Conservation (phyloP, 805 yeast species). For the Scheffersomyces coipomensis region DNA sequence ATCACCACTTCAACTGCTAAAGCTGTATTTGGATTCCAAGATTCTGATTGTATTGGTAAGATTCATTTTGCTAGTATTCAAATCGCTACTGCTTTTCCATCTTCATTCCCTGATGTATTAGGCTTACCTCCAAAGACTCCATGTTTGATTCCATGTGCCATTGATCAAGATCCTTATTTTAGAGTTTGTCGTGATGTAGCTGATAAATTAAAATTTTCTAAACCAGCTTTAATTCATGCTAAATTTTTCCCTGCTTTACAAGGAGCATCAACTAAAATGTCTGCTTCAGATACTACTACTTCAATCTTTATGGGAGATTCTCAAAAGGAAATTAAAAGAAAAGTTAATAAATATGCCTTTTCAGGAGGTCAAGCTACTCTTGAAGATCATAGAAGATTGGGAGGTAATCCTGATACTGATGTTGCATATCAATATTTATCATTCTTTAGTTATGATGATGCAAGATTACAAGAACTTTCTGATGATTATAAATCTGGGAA, state of each 20-base stretch:
- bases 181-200: conserved; percentile 98
- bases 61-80: conserved; percentile 94
- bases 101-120: conserved; percentile 90
- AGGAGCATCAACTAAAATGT: conserved; percentile 95
- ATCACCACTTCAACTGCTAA: conserved; percentile 96
- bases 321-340: conserved; percentile 86
- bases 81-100: conserved; percentile 93
- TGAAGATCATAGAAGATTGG: conserved; percentile 86
- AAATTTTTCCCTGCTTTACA: conserved; percentile 97
- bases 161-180: conserved; percentile 98
- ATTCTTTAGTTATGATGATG: conserved; percentile 90
- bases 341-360: conserved; percentile 94
- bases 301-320: conserved; percentile 97
- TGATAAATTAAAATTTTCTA: conserved; percentile 81
- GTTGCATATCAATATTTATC: conserved; percentile 91
- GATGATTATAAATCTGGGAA: conserved; percentile 76
- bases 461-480: conserved; percentile 58
- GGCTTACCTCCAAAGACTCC: conserved; percentile 89
- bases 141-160: conserved; percentile 97
- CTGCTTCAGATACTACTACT: conserved; percentile 86
- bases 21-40: conserved; percentile 95
- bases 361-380: conserved; percentile 87
- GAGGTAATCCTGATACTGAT: conserved; percentile 95
- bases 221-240: conserved; percentile 91
- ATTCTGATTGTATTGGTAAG: conserved; percentile 92